phyloP scores from a whole-genome alignment of 2,329 filamentous ascomycete species.

The Graphium sp. region DNA sequence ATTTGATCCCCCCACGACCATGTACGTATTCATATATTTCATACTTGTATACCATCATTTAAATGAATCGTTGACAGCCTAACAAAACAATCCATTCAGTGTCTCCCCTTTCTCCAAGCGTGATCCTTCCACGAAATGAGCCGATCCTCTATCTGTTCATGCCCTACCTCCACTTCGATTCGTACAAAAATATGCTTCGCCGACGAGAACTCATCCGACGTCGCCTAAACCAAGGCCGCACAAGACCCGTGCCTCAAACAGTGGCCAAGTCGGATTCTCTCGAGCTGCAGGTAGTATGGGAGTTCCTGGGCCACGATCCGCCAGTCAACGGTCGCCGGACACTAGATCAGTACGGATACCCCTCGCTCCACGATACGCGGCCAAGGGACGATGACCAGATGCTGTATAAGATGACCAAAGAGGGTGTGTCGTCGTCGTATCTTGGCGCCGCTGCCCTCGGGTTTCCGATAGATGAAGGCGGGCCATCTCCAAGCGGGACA shows the following conservation, averaged over 20 bases:
- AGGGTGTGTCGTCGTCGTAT: constrained; percentile 10
- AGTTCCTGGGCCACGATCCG: constrained; percentile 41
- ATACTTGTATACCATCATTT: too few species aligned
- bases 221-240: constrained; percentile 33
- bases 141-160: constrained; percentile 30
- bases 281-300: constrained; percentile 44
- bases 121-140: constrained; percentile 11
- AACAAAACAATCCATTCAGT: constrained; percentile 7
- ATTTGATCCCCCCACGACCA: constrained; percentile 21
- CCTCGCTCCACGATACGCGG: constrained; percentile 40
- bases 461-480: constrained; percentile 3
- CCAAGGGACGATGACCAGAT: constrained; percentile 50
- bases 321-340: constrained; percentile 45
- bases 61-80: constrained; percentile 1
- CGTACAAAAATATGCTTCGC: constrained; percentile 37
- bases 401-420: constrained; percentile 47
- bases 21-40: too few species aligned
- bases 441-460: too few species aligned
- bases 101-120: constrained; percentile 16
- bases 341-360: constrained; percentile 47
- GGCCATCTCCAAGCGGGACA: constrained; percentile 2
- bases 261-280: constrained; percentile 36
- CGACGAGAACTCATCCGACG: constrained; percentile 36
- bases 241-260: constrained; percentile 34
- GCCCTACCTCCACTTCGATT: constrained; percentile 48